Base-by-base conservation (phyloP, 257 asterid genomes). In the Vinca minor region DNA sequence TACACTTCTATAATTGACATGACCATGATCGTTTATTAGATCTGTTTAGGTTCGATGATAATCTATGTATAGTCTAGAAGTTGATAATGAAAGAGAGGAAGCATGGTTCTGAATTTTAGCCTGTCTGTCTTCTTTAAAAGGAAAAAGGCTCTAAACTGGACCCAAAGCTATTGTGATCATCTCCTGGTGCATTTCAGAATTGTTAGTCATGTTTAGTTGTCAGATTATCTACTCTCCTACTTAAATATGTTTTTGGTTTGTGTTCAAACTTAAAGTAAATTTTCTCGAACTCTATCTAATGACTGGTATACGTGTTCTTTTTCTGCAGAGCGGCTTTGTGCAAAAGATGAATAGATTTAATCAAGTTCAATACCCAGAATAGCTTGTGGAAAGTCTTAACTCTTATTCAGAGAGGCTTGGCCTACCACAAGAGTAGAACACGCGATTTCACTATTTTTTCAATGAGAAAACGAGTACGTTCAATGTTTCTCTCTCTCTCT, bases 241-340 rank as follows among this genome's bases (percentile, higher is more conserved):
- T 41, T 41, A 41, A 9, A 41, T 12, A 2, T 41, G 18, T 41
- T 41, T 13, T 13, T 6, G 11, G 9, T 12, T 28, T 41, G 17
- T 49, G 39, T 25, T 4, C 7, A 28, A 18, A 48, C 17, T 32
- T 57, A 34, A 28, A 31, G 56, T 17, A 7, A 47, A 32, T 44
- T n/a, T 60, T 36, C 34, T 58, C 29, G 42, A 57, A 69, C 61
- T 62, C 67, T 38, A 38, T 38, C 72, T 73, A 65, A 73, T 69
- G 26, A 47, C 55, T 31, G 35, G 48, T 67, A 17, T 29, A 61
- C 65, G 41, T 58, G n/a, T 18, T 55, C 54, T 48, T 66, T 72
- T 58, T 59, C 35, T 52, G 18, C 88, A 88, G 96, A 88, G 83
- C 81, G 95, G 77, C 39, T 86, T 67, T 86, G 96, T 48, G 71